phyloP scores from a whole-genome alignment of 2,329 filamentous ascomycete species.

The Fusarium palustre region DNA sequence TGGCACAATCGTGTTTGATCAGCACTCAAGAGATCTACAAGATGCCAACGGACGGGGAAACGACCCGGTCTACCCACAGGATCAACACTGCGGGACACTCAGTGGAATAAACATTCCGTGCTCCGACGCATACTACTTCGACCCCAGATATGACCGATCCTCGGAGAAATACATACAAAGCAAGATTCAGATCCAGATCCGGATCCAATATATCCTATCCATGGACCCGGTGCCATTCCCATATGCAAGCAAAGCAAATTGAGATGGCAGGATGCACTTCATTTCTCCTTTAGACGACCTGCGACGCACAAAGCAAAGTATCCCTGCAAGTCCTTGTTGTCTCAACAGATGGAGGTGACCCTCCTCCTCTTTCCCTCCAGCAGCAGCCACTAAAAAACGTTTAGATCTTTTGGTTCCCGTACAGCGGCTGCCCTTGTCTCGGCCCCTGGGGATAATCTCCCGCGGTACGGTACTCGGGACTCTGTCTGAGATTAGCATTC shows the following conservation, averaged over 20 bases:
- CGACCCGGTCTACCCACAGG: not conserved
- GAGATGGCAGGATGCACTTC: not conserved
- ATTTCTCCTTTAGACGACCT: not conserved
- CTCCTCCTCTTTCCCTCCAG: not conserved
- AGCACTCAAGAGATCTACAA: not conserved
- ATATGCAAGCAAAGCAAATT: conserved; percentile 17
- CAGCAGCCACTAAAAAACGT: not conserved
- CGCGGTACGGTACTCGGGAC: not conserved
- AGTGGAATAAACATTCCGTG: not conserved
- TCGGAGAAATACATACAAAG: not conserved
- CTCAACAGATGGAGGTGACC: conserved; percentile 1
- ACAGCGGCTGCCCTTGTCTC: not conserved
- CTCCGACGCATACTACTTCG: not conserved
- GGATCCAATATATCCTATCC: not conserved
- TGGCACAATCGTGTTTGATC: not conserved
- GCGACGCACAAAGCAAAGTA: conserved; percentile 1
- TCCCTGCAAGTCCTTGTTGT: conserved; percentile 31
- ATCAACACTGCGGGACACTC: not conserved
- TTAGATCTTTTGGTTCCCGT: conserved; percentile 6
- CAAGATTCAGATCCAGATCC: not conserved
- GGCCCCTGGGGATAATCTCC: not conserved
- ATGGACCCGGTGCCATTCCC: conserved; percentile 22
- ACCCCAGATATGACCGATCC: conserved; percentile 10
- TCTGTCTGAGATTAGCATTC: not conserved
- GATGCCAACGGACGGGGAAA: not conserved